Percentiles rank a stretch among this genome's conserved stretches.
Evolutionary conservation across 202 grass and related monocot species (phyloP).

Genomic region (Schoenoplectus tabernaemontani): DNA sequence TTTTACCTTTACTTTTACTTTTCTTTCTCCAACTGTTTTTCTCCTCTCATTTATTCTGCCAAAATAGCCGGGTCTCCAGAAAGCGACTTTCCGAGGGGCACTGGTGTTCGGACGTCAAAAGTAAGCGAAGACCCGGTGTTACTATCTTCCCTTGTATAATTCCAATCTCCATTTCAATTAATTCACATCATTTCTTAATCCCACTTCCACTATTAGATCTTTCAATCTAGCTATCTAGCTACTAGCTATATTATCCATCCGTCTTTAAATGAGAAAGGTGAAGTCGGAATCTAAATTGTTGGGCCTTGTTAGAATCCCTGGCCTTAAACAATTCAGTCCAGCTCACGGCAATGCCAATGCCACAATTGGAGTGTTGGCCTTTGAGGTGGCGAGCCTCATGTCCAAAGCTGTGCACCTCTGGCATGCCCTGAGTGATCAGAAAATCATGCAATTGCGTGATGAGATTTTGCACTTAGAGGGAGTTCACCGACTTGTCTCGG

Average conservation of each 20-base stretch:
- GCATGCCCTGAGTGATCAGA: slow-evolving; percentile 40
- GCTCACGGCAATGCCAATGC: slow-evolving; percentile 12
- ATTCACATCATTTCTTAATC: background rate
- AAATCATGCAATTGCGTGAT: slow-evolving; percentile 23
- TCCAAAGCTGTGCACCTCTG: slow-evolving; percentile 46
- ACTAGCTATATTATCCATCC: too few species aligned
- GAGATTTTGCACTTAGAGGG: slow-evolving; percentile 47
- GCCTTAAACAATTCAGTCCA: background rate
- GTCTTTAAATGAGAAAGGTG: slow-evolving; percentile 28
- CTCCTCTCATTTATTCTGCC: slow-evolving; percentile 4
- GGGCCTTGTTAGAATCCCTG: slow-evolving; percentile 17
- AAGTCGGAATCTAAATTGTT: slow-evolving; percentile 29
- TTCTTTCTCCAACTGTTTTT: background rate
- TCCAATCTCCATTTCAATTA: background rate
- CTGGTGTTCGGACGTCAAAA: too few species aligned
- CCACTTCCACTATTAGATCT: slow-evolving; percentile 2
- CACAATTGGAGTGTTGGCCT: slow-evolving; percentile 35
- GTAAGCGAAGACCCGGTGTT: too few species aligned
- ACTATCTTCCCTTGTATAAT: too few species aligned
- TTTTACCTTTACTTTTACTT: slow-evolving; percentile 1
- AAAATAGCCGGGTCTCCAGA: background rate
- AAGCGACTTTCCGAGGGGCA: background rate
- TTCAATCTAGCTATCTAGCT: background rate
- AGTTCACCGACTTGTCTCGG: slow-evolving; percentile 42
- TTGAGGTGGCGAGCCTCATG: slow-evolving; percentile 67